Conservation (phyloP, 441 rosid genomes). For the Flueggea neowawraea region DNA sequence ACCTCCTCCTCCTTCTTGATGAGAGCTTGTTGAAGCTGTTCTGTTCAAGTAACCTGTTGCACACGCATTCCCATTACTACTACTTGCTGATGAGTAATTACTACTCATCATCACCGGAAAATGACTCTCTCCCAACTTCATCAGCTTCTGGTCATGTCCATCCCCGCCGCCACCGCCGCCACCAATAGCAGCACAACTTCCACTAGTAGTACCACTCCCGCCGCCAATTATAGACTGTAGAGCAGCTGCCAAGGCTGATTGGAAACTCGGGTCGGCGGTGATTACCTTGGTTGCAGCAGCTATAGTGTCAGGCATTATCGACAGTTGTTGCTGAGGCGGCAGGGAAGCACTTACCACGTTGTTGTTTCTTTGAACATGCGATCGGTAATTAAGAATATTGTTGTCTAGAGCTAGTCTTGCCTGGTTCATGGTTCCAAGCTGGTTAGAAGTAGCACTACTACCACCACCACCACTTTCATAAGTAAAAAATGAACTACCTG, state of each 20-base stretch:
- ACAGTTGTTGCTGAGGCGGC: no score
- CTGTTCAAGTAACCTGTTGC: constrained; percentile 35
- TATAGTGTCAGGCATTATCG: no score
- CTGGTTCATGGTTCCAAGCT: constrained; percentile 26
- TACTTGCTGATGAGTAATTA: constrained; percentile 10
- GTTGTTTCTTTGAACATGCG: no score
- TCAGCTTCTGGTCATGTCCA: constrained; percentile 17
- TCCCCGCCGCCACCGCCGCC: neutral
- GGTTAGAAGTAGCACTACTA: constrained; percentile 13
- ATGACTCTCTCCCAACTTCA: constrained; percentile 25
- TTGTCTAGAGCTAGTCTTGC: no score
- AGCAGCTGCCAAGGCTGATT: constrained; percentile 71
- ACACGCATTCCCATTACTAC: constrained; percentile 25
- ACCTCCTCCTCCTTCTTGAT: constrained; percentile 8
- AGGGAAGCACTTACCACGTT: no score
- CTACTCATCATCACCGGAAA: constrained; percentile 19
- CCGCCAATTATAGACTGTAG: constrained; percentile 66
- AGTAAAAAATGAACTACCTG: constrained; percentile 22
- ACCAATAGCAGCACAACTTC: neutral
- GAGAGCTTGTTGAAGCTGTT: constrained; percentile 16
- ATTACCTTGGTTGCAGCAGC: constrained; percentile 67
- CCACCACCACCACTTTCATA: constrained; percentile 21
- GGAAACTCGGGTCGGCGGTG: constrained; percentile 79
- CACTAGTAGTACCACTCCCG: no score
- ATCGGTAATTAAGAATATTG: no score